Evolutionary conservation across 1,284 basidiomycete species (phyloP), one percentile per base, ranked within the genome.

Genomic region (Tilletia setariae): DNA sequence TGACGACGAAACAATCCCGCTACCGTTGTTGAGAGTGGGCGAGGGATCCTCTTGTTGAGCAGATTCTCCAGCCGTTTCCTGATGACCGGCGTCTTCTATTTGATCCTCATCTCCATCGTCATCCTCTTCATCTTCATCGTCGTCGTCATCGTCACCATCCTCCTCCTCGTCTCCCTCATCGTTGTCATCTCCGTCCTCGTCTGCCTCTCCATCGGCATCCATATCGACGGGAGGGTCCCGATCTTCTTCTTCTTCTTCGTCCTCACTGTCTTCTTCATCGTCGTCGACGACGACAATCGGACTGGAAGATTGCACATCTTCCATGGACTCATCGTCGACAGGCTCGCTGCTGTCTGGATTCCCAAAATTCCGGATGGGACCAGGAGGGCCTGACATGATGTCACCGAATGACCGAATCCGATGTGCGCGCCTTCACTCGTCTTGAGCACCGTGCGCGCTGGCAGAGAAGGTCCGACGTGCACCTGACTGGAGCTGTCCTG

Each of bases 321-420:
- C 30, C 56, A 61, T 61, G 2, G 16, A 15, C 25, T 61, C 56
- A 35, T 61, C 56, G 28, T 25, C 56, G 56, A 9, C 30, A 19
- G 19, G 15, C 8, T 61, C 56, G 30, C 35, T 21, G 19, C 28
- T 30, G 30, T 61, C 32, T n/a, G 56, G 56, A 30, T 32, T 40
- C n/a, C 35, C 28, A 16, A 30, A 40, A 6, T 21, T 21, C 9
- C 28, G 28, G 28, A 35, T 35, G 35, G 35, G 35, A 40, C 35
- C 35, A 4, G 35, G 35, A 40, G 35, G 51, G 51, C 51, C 51
- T 15, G 51, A 53, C 51, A 53, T 53, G 51, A 53, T 53, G 51
- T 53, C 51, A 11, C 35, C 4, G 35, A 11, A 4, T 40, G 35
- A 11, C 35, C 35, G 35, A 40, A 40, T 40, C 35, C 47, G 47